Conservation (phyloP, 2,329 filamentous ascomycete genomes). For the Cadophora malorum region DNA sequence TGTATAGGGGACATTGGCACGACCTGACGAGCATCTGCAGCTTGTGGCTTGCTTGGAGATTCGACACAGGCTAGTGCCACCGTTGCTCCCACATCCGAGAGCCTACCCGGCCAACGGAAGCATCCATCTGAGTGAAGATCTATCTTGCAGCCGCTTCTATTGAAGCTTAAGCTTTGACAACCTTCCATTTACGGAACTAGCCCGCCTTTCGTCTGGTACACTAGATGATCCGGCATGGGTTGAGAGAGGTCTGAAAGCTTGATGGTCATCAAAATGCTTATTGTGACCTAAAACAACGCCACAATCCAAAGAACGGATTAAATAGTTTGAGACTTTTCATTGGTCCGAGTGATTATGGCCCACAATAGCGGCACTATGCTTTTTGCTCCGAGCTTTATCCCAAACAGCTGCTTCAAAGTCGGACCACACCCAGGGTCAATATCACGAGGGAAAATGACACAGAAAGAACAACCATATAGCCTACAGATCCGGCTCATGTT, state of each 20-base stretch:
- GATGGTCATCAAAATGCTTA: slow-evolving; percentile 7
- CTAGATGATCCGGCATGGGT: slow-evolving; percentile 1
- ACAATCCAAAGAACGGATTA: background rate
- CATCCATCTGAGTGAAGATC: slow-evolving; percentile 1
- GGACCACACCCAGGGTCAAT: background rate
- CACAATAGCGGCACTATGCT: too few species aligned
- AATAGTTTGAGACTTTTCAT: too few species aligned
- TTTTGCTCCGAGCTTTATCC: too few species aligned
- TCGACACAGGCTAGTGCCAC: background rate
- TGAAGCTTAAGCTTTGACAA: slow-evolving; percentile 4
- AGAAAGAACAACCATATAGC: background rate
- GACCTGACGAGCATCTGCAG: background rate
- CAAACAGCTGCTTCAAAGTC: background rate
- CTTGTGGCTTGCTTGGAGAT: background rate
- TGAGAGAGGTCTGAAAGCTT: background rate
- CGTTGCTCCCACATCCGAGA: background rate
- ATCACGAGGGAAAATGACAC: background rate
- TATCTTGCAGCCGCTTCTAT: background rate
- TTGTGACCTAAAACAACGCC: background rate
- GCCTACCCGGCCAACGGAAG: slow-evolving; percentile 17
- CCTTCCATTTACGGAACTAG: slow-evolving; percentile 3
- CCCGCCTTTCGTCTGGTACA: background rate
- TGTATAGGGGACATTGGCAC: background rate
- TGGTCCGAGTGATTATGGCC: too few species aligned
- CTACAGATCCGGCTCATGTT: background rate